Evolutionary conservation across 257 asterid species (phyloP), one percentile per base, ranked within the genome.

Genomic region (Lithospermum erythrorhizon): DNA sequence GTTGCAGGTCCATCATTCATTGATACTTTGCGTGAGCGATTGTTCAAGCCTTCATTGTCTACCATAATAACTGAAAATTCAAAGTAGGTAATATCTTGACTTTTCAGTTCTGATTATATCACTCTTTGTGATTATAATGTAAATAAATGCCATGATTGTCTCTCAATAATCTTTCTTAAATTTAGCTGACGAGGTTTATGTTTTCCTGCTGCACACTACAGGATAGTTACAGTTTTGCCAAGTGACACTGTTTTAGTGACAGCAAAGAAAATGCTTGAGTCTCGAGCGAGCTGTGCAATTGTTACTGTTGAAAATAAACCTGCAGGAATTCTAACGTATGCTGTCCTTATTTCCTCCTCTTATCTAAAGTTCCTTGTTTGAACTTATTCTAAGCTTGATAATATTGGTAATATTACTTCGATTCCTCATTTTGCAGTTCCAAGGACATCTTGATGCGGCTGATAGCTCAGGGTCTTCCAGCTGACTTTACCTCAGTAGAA

Each of bases 371-470:
- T 15, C 3, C 1, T 9, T 4, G 5, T 41, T 41, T 41, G 4
- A 41, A 41, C 11, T 41, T 37, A 37, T 37, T 2, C 14, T 37
- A 1, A 2, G 48, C 9, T 18, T 66, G 11, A 13, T 15, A 54
- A 30, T 15, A 59, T 24, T 58, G 2, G 49, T 49, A 54, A 30
- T 55, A 53, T 41, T 41, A 63, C 19, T 62, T 58, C 20, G 55
- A 57, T 56, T 61, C 51, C 24, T 18, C 51, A 35, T 49, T 62
- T 68, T 55, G 52, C 77, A 93, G 99, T 54, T 89, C 99, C 8
- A 93, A 83, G 73, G 99, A 93, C 72, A 81, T 93, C 62, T 70
- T 93, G 82, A 86, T 86, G 99, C 79, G 91, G 72, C 88, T 93
- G 65, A 79, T 93, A 72, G 97, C 97, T 20, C 89, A 84, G 65